Evolutionary conservation across 345 rosid species (phyloP).

Genomic region (Citrus trifoliata): DNA sequence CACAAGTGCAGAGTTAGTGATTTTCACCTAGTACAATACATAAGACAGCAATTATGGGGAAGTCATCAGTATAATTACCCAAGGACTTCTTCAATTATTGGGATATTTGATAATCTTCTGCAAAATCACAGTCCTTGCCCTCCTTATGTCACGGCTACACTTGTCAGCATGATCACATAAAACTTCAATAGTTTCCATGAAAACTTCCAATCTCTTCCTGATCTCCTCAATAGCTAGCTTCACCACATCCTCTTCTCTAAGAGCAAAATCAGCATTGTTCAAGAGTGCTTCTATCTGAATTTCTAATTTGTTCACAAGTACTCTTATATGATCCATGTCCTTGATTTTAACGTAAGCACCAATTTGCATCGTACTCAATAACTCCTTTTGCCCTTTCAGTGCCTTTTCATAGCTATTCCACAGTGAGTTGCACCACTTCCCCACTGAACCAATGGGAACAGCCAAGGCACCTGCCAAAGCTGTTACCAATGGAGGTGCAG

Average conservation of each 20-base stretch:
- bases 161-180: conserved; percentile 57
- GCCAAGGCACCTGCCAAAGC: conserved; percentile 71
- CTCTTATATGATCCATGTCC: conserved; percentile 67
- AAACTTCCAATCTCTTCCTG: conserved; percentile 61
- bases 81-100: conserved; percentile 27
- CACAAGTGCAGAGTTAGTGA: not conserved
- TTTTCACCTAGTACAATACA: not conserved
- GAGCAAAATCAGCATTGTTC: conserved; percentile 52
- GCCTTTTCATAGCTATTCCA: conserved; percentile 62
- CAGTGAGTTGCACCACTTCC: conserved; percentile 73
- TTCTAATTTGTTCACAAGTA: conserved; percentile 54
- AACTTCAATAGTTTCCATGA: conserved; percentile 53
- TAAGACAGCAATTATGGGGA: not conserved
- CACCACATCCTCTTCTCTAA: conserved; percentile 47
- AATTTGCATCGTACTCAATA: conserved; percentile 42
- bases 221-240: conserved; percentile 75
- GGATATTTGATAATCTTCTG: conserved; percentile 55
- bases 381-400: conserved; percentile 51
- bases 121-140: conserved; percentile 70
- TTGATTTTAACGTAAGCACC: conserved; percentile 47
- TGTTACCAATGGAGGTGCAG: conserved; percentile 68
- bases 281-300: conserved; percentile 51
- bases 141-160: conserved; percentile 65
- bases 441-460: conserved; percentile 65
- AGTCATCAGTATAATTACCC: conserved; percentile 14